Percentiles rank a stretch among this genome's conserved stretches.
These are phyloP conservation scores for Globisporangium okanoganense DNA, from an alignment of 352 stramenopile species.

Conservation along the genomic window DNA sequence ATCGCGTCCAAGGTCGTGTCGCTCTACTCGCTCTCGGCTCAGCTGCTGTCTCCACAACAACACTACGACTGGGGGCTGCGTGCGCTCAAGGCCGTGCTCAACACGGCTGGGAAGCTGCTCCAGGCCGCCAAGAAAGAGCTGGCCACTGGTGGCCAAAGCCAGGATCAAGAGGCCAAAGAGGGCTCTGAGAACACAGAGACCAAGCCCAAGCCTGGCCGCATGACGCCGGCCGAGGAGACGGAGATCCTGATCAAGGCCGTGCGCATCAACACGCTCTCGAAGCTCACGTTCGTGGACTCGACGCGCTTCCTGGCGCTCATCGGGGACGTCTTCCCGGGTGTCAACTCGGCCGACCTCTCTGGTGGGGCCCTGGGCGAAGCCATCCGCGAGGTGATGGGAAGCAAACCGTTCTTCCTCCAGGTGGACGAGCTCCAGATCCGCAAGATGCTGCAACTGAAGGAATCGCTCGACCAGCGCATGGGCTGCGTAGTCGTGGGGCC, in stretches of 20 bases:
- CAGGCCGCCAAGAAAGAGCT: slow-evolving; percentile 76
- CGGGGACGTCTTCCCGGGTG: slow-evolving; percentile 91
- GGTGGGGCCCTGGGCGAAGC: slow-evolving; percentile 79
- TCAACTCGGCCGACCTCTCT: slow-evolving; percentile 75
- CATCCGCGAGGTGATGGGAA: slow-evolving; percentile 88
- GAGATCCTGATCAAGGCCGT: slow-evolving; percentile 95
- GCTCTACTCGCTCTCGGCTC: slow-evolving; percentile 85
- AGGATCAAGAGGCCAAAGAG: slow-evolving; percentile 14
- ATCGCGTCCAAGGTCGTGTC: slow-evolving; percentile 91
- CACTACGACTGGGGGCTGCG: slow-evolving; percentile 95
- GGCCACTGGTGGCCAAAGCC: slow-evolving; percentile 10
- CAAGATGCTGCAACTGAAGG: slow-evolving; percentile 96
- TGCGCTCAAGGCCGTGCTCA: slow-evolving; percentile 93
- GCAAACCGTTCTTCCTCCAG: slow-evolving; percentile 85
- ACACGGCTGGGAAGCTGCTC: slow-evolving; percentile 91
- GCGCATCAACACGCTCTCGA: slow-evolving; percentile 94
- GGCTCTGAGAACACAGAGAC: not conserved
- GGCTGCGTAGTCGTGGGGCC: slow-evolving; percentile 93
- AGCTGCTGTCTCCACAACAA: slow-evolving; percentile 87
- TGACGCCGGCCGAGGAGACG: slow-evolving; percentile 75
- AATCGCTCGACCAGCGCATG: slow-evolving; percentile 94
- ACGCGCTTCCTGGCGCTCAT: slow-evolving; percentile 90
- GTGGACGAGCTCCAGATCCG: slow-evolving; percentile 89
- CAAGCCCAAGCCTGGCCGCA: slow-evolving; percentile 18
- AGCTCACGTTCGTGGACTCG: slow-evolving; percentile 93